These are phyloP conservation scores for Suillus fuscotomentosus DNA, from an alignment of 768 basidiomycete genomes.

Conservation along the genomic window DNA sequence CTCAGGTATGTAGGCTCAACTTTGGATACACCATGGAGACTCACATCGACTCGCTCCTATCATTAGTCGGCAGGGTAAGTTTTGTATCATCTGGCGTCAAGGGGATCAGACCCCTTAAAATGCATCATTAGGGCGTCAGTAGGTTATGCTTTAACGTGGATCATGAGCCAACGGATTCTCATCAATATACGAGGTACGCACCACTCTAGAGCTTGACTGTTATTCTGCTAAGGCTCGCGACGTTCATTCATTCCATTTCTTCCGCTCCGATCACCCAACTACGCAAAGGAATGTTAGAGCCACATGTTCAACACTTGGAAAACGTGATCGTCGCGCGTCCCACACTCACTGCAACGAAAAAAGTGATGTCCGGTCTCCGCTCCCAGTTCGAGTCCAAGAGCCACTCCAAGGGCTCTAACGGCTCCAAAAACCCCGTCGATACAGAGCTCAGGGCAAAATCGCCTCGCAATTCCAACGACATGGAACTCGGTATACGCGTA, in stretches of 20 bases:
- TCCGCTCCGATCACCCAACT: neutral
- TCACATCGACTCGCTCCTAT: slow-evolving; percentile 3
- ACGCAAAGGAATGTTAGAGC: slow-evolving; percentile 19
- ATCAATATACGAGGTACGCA: slow-evolving; percentile 53
- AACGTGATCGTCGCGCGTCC: slow-evolving; percentile 27
- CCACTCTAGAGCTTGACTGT: neutral
- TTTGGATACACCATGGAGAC: slow-evolving; percentile 10
- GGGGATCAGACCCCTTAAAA: neutral
- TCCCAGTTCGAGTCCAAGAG: slow-evolving; percentile 19
- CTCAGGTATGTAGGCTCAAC: slow-evolving; percentile 40
- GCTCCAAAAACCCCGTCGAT: slow-evolving; percentile 16
- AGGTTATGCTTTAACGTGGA: slow-evolving; percentile 57
- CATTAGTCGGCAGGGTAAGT: slow-evolving; percentile 51
- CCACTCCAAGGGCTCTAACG: neutral
- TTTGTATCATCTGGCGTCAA: neutral
- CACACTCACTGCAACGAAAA: slow-evolving; percentile 11
- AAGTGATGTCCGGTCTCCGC: slow-evolving; percentile 22
- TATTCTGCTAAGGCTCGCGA: neutral
- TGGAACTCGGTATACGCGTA: slow-evolving; percentile 32
- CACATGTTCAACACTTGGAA: slow-evolving; percentile 23
- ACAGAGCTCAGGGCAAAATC: slow-evolving; percentile 16
- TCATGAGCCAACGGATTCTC: slow-evolving; percentile 59
- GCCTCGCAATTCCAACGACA: slow-evolving; percentile 10
- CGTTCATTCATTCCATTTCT: neutral
- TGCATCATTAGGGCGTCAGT: slow-evolving; percentile 43